Conservation (phyloP, 1,284 basidiomycete species). For the Inonotus hispidus region DNA sequence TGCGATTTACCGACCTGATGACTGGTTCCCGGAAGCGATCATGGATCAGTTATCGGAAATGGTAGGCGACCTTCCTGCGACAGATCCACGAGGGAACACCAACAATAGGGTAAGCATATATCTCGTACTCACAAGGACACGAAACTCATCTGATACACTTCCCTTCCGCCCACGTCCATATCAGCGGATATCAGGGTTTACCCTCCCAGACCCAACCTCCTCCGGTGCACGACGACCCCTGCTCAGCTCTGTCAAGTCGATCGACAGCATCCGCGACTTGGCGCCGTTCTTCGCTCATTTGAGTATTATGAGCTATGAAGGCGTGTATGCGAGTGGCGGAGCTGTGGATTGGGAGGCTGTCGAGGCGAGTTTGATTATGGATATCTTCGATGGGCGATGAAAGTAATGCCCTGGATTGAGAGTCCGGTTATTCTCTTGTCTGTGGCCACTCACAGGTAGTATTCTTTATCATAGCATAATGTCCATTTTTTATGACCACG, state of each 20-base stretch:
- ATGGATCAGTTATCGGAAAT: conserved; percentile 90
- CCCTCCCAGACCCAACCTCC: conserved; percentile 18
- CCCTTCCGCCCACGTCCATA: background rate
- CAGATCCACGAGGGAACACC: conserved; percentile 27
- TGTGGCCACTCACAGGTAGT: no score
- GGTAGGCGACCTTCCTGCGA: conserved; percentile 54
- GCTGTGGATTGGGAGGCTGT: conserved; percentile 85
- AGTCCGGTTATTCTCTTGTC: no score
- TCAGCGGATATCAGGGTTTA: conserved; percentile 6
- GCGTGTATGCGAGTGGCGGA: conserved; percentile 74
- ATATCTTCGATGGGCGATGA: conserved; percentile 78
- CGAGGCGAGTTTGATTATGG: conserved; percentile 72
- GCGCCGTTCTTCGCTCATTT: conserved; percentile 84
- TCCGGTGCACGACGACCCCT: conserved; percentile 67
- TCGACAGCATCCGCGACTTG: conserved; percentile 78
- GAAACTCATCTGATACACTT: background rate
- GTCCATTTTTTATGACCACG: no score
- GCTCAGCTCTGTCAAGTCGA: conserved; percentile 58
- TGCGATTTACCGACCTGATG: conserved; percentile 83
- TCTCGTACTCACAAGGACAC: background rate
- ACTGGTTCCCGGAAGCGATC: conserved; percentile 81
- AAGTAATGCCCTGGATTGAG: background rate
- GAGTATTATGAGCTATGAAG: conserved; percentile 86
- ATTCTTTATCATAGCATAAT: no score
- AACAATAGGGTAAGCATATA: conserved; percentile 29